Percentiles rank a stretch among this genome's conserved stretches.
These are phyloP conservation scores for Annulohypoxylon stygium DNA, from an alignment of 495 filamentous ascomycete genomes.

Conservation along the genomic window DNA sequence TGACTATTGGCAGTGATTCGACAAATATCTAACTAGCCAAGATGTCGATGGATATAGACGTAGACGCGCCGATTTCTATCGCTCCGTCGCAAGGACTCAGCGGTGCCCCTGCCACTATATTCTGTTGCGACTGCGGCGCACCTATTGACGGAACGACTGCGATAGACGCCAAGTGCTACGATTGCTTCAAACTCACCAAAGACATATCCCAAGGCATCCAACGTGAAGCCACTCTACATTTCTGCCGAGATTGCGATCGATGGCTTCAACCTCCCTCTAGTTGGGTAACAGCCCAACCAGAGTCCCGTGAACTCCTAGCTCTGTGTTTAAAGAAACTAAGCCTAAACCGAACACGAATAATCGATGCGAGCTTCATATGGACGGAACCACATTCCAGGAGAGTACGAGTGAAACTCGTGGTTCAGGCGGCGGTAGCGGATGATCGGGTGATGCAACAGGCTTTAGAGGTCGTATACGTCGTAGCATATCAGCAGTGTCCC, in stretches of 20 bases:
- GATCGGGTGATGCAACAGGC: constrained; percentile 91
- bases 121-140: constrained; percentile 94
- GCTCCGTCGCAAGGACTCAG: constrained; percentile 40
- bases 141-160: constrained; percentile 92
- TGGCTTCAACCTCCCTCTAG: constrained; percentile 89
- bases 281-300: constrained; percentile 85
- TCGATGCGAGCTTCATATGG: constrained; percentile 97
- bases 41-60: constrained; percentile 53
- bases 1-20: not conserved
- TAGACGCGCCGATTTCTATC: constrained; percentile 49
- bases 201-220: constrained; percentile 95
- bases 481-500: constrained; percentile 88
- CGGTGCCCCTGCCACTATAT: constrained; percentile 63
- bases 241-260: constrained; percentile 91
- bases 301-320: constrained; percentile 90
- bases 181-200: constrained; percentile 92
- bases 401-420: constrained; percentile 91
- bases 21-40: constrained; percentile 13
- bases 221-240: constrained; percentile 83
- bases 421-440: constrained; percentile 78
- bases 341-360: constrained; percentile 86
- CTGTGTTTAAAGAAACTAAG: constrained; percentile 89
- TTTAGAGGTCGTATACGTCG: constrained; percentile 92
- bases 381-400: constrained; percentile 95
- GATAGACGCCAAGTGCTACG: constrained; percentile 89